Base-by-base conservation (phyloP, 2,329 filamentous ascomycete genomes). In the Colletotrichum karsti region DNA sequence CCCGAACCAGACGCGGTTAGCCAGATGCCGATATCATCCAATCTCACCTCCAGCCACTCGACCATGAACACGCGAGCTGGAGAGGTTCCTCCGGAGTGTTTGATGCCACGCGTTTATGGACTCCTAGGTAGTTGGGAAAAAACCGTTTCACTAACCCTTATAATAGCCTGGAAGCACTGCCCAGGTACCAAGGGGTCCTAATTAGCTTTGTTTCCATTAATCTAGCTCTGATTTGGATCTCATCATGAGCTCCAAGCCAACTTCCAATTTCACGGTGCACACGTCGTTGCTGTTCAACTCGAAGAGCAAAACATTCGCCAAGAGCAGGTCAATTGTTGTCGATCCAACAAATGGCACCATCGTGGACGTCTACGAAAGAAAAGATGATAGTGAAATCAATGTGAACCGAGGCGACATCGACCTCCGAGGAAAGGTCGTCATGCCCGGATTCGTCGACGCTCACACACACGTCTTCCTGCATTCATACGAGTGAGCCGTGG, bases 401-500 rank as follows among this genome's bases (percentile, higher is more conserved):
- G 69, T 74, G 10, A 63, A 73, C 4, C 72, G 74, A 5, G 77
- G 74, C 15, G 81, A 86, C 42, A 83, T 90, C 70, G 85, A 89
- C 65, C 82, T 90, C n/a, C 82, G 87, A 9, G 83, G 84, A 62
- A 80, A 83, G 62, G 78, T 82, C 22, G 83, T 86, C 5, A 77
- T 88, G 56, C 85, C 86, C 0, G 86, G 85, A 9, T 77, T 88
- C 5, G 85, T 88, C 4, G 86, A 88, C 72, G 82, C 85, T 0
- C 85, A 88, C 70, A 87, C 85, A 1, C 86, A 88, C 72, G 81
- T 88, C n/a, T 87, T 88, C 70, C 77, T 88, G 7, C 86, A 88
- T 72, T 75, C 82, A 0, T 85, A 85, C 72, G 75, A 75, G 73
- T 83, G 75, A 72, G 67, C 61, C 22, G 15, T 13, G 33, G 1